Percentiles rank a stretch among this genome's conserved stretches.
These are phyloP conservation scores for Pichia sp. DNA, from an alignment of 1,139 yeast species.

Conservation along the genomic window DNA sequence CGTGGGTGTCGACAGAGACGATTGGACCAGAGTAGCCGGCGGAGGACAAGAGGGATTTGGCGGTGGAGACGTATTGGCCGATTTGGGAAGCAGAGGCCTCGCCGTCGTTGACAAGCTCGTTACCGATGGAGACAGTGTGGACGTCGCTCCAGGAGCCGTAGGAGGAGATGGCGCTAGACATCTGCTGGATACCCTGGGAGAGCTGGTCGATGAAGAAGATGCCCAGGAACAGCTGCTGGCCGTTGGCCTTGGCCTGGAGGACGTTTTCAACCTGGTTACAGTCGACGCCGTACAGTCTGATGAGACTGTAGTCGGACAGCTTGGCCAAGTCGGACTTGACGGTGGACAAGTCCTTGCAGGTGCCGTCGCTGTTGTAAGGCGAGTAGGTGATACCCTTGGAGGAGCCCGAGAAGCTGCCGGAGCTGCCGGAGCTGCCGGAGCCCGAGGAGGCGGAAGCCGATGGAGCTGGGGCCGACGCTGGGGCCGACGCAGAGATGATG, in stretches of 20 bases:
- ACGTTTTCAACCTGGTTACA: slow-evolving; percentile 74
- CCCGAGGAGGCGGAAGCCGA: slow-evolving; percentile 27
- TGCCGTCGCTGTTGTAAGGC: slow-evolving; percentile 69
- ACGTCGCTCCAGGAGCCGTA: slow-evolving; percentile 72
- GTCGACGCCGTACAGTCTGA: slow-evolving; percentile 82
- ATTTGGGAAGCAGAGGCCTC: slow-evolving; percentile 56
- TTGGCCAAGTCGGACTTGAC: slow-evolving; percentile 57
- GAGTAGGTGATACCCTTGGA: slow-evolving; percentile 76
- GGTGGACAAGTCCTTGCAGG: slow-evolving; percentile 60
- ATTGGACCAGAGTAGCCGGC: slow-evolving; percentile 67
- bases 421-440: slow-evolving; percentile 16
- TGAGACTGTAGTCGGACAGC: slow-evolving; percentile 51
- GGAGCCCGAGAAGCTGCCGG: slow-evolving; percentile 31
- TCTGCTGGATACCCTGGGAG: slow-evolving; percentile 46
- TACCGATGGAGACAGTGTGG: slow-evolving; percentile 73
- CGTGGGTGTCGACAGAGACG: slow-evolving; percentile 76
- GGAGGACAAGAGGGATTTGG: slow-evolving; percentile 55
- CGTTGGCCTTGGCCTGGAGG: slow-evolving; percentile 52
- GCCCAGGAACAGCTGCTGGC: slow-evolving; percentile 71
- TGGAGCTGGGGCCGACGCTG: not conserved
- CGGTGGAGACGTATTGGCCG: slow-evolving; percentile 49
- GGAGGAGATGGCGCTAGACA: slow-evolving; percentile 49
- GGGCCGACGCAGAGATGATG: too few relatives aligned
- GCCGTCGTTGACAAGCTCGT: slow-evolving; percentile 73
- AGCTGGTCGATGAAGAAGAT: slow-evolving; percentile 55